Percentiles rank a stretch among this genome's conserved stretches.
These are phyloP conservation scores for Adansonia grandidieri DNA, from an alignment of 441 rosid genomes.

Conservation along the genomic window DNA sequence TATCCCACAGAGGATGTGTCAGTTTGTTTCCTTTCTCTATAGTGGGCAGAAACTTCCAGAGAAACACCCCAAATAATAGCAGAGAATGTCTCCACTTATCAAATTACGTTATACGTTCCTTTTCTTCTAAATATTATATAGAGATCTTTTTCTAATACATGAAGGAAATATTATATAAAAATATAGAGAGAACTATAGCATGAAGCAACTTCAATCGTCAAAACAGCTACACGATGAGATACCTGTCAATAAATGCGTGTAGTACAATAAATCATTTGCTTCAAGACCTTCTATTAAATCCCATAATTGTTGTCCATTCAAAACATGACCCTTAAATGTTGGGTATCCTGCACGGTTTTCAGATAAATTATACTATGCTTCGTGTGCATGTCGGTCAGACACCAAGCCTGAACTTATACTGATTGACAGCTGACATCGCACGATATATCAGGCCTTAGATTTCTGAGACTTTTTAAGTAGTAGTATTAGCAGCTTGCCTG, in stretches of 20 bases:
- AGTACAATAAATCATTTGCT: constrained; percentile 77
- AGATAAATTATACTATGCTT: constrained; percentile 26
- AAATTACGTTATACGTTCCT: not conserved
- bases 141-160: not conserved
- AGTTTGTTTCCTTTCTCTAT: constrained; percentile 5
- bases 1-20: not conserved
- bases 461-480: constrained; percentile 40
- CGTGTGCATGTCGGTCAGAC: constrained; percentile 12
- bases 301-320: constrained; percentile 89
- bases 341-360: constrained; percentile 76
- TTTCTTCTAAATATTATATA: not conserved
- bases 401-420: constrained; percentile 41
- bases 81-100: not conserved
- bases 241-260: constrained; percentile 97
- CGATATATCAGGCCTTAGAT: constrained; percentile 44
- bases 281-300: constrained; percentile 92
- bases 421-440: constrained; percentile 47
- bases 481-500: constrained; percentile 69
- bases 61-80: not conserved
- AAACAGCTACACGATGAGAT: constrained; percentile 2
- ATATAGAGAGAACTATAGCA: not conserved
- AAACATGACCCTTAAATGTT: constrained; percentile 89
- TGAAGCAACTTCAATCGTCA: not conserved
- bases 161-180: constrained; percentile 1
- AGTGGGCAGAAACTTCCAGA: not conserved